Conservation (phyloP, 148 eudicot species). For the Bassia scoparia region DNA sequence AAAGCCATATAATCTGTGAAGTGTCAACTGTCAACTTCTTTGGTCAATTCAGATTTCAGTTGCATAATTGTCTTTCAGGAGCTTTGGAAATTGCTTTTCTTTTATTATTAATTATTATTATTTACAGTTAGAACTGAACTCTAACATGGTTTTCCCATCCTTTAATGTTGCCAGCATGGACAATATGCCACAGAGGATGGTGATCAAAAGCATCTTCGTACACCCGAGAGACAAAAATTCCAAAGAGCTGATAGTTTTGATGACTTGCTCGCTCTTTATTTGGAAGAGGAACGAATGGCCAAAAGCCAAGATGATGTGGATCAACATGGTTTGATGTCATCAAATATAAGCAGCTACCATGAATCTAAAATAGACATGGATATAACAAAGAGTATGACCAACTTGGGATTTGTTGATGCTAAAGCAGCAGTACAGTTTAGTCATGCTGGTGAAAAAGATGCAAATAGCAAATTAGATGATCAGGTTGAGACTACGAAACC, state of each 20-base stretch:
- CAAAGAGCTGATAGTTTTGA: slow-evolving; percentile 22
- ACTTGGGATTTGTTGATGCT: not conserved
- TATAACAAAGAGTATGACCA: not conserved
- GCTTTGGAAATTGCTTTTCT: not conserved
- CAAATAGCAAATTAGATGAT: not conserved
- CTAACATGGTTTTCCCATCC: not conserved
- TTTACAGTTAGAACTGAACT: not conserved
- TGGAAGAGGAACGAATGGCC: slow-evolving; percentile 25
- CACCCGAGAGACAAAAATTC: not conserved
- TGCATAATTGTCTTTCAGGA: not conserved
- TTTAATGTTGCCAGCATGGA: slow-evolving; percentile 22
- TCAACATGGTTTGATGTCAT: not conserved
- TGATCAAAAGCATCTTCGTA: not conserved
- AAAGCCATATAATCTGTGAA: no score
- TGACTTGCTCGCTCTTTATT: slow-evolving; percentile 26
- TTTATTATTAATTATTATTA: no score
- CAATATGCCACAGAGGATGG: slow-evolving; percentile 6
- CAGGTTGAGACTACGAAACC: not conserved
- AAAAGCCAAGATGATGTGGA: slow-evolving; percentile 8
- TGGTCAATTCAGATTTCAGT: not conserved
- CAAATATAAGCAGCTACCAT: not conserved
- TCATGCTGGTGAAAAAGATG: slow-evolving; percentile 8
- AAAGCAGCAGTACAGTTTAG: not conserved
- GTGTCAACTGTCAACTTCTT: not conserved
- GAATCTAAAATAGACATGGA: not conserved